phyloP scores from a whole-genome alignment of 805 yeast species.

The Starmerella scarabaei region DNA sequence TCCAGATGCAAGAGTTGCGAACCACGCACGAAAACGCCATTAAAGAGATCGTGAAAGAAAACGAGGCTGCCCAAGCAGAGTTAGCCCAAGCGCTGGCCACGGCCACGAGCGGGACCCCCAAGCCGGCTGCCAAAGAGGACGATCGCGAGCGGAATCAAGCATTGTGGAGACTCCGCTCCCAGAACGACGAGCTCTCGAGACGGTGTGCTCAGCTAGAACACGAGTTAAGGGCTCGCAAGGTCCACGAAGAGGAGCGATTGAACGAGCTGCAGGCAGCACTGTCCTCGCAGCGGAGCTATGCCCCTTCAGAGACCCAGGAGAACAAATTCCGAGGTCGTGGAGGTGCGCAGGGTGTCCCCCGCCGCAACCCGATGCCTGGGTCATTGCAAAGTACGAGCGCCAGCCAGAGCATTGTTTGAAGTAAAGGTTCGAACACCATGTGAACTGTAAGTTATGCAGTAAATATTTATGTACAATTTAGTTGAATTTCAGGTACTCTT shows the following conservation, averaged over 20 bases:
- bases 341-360: slow-evolving; percentile 20
- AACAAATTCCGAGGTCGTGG: slow-evolving; percentile 19
- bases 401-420: too few species aligned
- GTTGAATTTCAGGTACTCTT: slow-evolving; percentile 27
- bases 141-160: slow-evolving; percentile 2
- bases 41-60: neutral
- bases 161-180: slow-evolving; percentile 19
- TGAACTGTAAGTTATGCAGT: neutral
- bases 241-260: slow-evolving; percentile 24
- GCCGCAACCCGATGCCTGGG: too few species aligned
- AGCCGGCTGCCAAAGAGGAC: slow-evolving; percentile 1
- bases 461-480: slow-evolving; percentile 7
- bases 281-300: slow-evolving; percentile 13
- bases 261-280: slow-evolving; percentile 21
- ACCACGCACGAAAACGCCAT: neutral
- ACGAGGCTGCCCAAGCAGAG: neutral
- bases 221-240: slow-evolving; percentile 21
- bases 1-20: neutral
- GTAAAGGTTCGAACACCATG: too few species aligned
- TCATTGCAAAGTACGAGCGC: too few species aligned
- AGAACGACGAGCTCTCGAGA: slow-evolving; percentile 23
- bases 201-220: slow-evolving; percentile 22
- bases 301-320: slow-evolving; percentile 5
- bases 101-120: neutral
- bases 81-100: neutral